A percentile compares a stretch with the other conserved stretches of the same genome.
Evolutionary conservation across 768 basidiomycete species (phyloP).

Genomic region (Naganishia friedmannii): DNA sequence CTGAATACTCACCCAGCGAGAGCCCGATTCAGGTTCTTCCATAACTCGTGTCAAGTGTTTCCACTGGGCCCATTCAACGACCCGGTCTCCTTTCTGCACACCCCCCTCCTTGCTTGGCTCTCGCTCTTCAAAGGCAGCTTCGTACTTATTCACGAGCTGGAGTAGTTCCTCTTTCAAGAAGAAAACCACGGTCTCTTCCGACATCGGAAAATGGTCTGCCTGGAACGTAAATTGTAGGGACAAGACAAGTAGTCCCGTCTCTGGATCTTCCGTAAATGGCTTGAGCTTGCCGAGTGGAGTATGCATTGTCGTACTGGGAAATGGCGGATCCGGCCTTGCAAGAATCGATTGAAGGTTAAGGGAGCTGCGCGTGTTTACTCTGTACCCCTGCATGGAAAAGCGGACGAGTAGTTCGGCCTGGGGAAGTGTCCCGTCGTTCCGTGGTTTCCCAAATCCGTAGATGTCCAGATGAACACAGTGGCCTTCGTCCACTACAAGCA

Average conservation of each 20-base stretch:
- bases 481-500: not conserved
- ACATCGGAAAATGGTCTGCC: not conserved
- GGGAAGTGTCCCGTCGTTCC: too few species aligned
- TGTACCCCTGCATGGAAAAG: slow-evolving; percentile 1
- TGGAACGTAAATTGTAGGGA: slow-evolving; percentile 1
- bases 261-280: slow-evolving; percentile 28
- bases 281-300: slow-evolving; percentile 19
- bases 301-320: not conserved
- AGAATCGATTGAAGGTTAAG: slow-evolving; percentile 9
- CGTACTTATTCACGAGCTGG: slow-evolving; percentile 4
- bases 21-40: slow-evolving; percentile 17
- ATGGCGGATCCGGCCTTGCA: slow-evolving; percentile 27
- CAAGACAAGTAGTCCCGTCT: slow-evolving; percentile 21
- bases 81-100: not conserved
- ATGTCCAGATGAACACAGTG: slow-evolving; percentile 12
- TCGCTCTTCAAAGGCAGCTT: not conserved
- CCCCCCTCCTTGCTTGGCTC: not conserved
- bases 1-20: slow-evolving; percentile 20
- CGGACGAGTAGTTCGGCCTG: slow-evolving; percentile 6
- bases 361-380: not conserved
- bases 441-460: not conserved
- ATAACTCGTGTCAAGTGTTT: slow-evolving; percentile 1
- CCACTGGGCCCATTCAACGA: slow-evolving; percentile 25
- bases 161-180: slow-evolving; percentile 22
- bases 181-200: slow-evolving; percentile 19